phyloP scores from a whole-genome alignment of 108 stramenopile genomes.

The Mediolabrus comicus region DNA sequence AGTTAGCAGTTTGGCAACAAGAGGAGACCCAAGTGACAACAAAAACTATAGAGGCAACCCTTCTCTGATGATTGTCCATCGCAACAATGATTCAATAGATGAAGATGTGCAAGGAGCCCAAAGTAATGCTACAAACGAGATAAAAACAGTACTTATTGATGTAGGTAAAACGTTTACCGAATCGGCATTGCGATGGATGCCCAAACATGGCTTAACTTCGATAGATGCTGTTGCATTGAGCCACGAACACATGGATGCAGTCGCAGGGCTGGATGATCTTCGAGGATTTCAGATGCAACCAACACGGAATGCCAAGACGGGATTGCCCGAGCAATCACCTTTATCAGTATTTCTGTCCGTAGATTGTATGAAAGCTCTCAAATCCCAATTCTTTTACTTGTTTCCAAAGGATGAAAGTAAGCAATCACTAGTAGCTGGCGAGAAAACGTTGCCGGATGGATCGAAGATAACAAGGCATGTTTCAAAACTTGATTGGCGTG shows the following conservation, averaged over 20 bases:
- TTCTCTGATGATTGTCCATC: constrained; percentile 63
- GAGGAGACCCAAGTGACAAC: constrained; percentile 76
- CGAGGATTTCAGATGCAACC: constrained; percentile 69
- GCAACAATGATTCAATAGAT: constrained; percentile 28
- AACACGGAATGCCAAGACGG: constrained; percentile 12
- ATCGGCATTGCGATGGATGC: constrained; percentile 78
- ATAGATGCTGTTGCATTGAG: constrained; percentile 80
- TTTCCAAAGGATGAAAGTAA: constrained; percentile 45
- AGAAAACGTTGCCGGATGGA: constrained; percentile 10
- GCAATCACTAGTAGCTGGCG: constrained; percentile 9
- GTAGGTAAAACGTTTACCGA: constrained; percentile 92
- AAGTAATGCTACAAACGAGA: not conserved
- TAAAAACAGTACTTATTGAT: constrained; percentile 74
- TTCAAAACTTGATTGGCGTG: constrained; percentile 60
- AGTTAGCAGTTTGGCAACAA: constrained; percentile 59
- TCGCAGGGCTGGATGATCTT: constrained; percentile 80
- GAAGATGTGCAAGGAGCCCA: constrained; percentile 7
- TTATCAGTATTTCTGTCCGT: constrained; percentile 63
- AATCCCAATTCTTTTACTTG: constrained; percentile 67
- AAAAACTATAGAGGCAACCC: constrained; percentile 87
- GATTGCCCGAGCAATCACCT: constrained; percentile 39
- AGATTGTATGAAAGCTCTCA: constrained; percentile 48
- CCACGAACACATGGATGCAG: constrained; percentile 86
- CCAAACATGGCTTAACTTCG: constrained; percentile 45
- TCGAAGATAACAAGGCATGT: constrained; percentile 55